These are phyloP conservation scores for Ceratocystis harringtonii DNA, from an alignment of 2,329 filamentous ascomycete genomes.

Conservation along the genomic window DNA sequence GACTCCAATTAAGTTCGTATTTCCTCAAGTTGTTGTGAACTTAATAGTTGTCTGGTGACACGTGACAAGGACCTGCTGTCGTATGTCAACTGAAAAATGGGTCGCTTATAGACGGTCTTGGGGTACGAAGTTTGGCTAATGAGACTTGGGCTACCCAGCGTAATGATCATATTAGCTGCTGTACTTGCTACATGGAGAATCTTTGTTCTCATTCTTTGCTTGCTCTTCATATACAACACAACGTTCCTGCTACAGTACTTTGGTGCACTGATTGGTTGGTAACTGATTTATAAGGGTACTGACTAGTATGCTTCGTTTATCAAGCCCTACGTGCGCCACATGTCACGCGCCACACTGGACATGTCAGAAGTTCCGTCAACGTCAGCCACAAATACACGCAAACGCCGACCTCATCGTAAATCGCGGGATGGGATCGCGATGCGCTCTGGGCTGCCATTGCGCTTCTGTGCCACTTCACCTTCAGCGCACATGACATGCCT, in stretches of 20 bases:
- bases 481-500: constrained; percentile 30
- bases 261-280: no score
- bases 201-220: no score
- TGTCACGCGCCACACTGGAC: background rate
- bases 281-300: no score
- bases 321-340: background rate
- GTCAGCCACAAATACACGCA: constrained; percentile 16
- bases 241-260: no score
- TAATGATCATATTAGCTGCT: no score
- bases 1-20: no score
- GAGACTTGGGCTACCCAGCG: background rate
- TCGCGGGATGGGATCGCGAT: constrained; percentile 37
- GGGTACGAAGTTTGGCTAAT: background rate
- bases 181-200: no score
- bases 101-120: background rate
- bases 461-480: constrained; percentile 32
- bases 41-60: background rate
- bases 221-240: no score
- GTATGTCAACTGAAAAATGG: background rate
- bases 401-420: constrained; percentile 33
- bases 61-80: background rate
- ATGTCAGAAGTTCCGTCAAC: background rate
- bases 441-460: constrained; percentile 33
- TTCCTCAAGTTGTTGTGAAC: background rate
- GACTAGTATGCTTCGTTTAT: no score